These are phyloP conservation scores for Elongisporangium anandrum DNA, from an alignment of 352 stramenopile species.

Conservation along the genomic window DNA sequence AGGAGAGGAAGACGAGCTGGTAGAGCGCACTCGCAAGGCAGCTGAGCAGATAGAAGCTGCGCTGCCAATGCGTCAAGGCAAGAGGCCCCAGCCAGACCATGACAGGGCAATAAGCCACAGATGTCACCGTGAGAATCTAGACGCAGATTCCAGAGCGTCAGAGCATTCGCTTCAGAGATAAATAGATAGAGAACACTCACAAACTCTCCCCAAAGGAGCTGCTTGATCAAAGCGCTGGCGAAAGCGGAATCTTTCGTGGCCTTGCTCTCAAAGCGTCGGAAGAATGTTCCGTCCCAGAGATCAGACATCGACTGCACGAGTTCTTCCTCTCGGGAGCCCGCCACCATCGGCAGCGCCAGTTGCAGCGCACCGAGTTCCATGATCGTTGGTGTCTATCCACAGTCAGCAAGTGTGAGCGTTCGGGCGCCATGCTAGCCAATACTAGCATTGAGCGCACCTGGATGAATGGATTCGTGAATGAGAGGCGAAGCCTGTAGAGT, in stretches of 20 bases:
- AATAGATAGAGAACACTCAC: background rate
- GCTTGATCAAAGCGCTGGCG: background rate
- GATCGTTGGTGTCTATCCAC: background rate
- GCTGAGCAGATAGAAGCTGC: constrained; percentile 28
- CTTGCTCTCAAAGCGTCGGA: background rate
- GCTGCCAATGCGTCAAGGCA: constrained; percentile 47
- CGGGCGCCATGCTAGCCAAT: background rate
- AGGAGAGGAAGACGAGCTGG: constrained; percentile 33
- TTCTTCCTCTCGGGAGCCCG: background rate
- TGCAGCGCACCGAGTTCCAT: background rate
- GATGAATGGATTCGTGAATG: background rate
- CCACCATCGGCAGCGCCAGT: background rate
- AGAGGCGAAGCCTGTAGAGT: background rate
- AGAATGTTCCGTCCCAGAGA: background rate
- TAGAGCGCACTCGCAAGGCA: constrained; percentile 27
- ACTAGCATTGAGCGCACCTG: background rate
- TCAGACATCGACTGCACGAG: background rate
- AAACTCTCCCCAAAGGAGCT: constrained; percentile 1
- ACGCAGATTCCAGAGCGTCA: background rate
- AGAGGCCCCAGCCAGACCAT: constrained; percentile 49
- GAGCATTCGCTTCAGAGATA: background rate
- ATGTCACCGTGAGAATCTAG: constrained; percentile 48
- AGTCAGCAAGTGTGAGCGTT: background rate
- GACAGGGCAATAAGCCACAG: constrained; percentile 28
- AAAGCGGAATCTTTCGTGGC: background rate